Conservation (phyloP, 106 monocot species). For the Xerophyta viscosa region DNA sequence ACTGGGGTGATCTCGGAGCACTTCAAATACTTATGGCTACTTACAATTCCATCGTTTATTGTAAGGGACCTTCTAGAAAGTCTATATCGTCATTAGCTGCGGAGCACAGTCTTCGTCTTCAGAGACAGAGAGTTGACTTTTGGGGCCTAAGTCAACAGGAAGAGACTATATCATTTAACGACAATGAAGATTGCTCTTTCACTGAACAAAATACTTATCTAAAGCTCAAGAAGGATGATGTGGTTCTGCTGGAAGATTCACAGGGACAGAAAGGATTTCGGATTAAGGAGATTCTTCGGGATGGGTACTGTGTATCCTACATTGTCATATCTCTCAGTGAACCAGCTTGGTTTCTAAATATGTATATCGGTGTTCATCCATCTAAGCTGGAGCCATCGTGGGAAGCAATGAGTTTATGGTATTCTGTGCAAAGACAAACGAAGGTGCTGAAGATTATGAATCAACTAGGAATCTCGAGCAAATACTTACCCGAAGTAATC, state of each 20-base stretch:
- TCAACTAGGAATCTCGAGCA: slow-evolving; percentile 10
- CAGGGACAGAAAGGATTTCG: slow-evolving; percentile 12
- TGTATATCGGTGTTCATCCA: slow-evolving; percentile 19
- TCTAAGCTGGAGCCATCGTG: slow-evolving; percentile 20
- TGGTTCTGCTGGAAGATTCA: slow-evolving; percentile 15
- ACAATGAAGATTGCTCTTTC: not conserved
- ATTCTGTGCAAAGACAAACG: slow-evolving; percentile 19
- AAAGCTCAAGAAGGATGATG: slow-evolving; percentile 12
- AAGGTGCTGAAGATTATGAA: slow-evolving; percentile 24
- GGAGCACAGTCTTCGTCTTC: slow-evolving; percentile 21
- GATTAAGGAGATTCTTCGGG: slow-evolving; percentile 12
- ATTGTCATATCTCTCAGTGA: slow-evolving; percentile 8
- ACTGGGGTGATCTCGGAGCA: slow-evolving; percentile 31
- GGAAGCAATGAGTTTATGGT: slow-evolving; percentile 26
- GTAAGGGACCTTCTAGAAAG: slow-evolving; percentile 16
- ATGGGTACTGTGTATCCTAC: slow-evolving; percentile 6
- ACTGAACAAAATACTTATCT: not conserved
- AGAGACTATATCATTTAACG: slow-evolving; percentile 12
- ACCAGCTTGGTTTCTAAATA: slow-evolving; percentile 3
- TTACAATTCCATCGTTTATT: slow-evolving; percentile 20
- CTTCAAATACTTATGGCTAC: slow-evolving; percentile 33
- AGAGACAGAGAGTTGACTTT: slow-evolving; percentile 8
- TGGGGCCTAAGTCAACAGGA: not conserved
- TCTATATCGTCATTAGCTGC: slow-evolving; percentile 14
- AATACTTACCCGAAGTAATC: slow-evolving; percentile 11